Conservation (phyloP, 192 early-diverging fungal genomes). For the Pilaira anomala region DNA sequence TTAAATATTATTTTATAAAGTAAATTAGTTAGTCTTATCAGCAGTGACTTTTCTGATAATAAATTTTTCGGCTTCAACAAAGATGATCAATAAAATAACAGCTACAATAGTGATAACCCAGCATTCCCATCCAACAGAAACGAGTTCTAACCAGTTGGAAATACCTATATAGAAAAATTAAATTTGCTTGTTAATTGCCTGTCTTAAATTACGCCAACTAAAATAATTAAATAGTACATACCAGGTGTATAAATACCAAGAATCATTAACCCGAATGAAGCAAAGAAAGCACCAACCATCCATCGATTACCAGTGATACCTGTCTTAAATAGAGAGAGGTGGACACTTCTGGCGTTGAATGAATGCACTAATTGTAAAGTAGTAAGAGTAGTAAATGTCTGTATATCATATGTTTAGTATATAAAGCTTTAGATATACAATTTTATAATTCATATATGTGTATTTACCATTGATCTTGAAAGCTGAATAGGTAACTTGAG, state of each 20-base stretch:
- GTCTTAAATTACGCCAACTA: no score
- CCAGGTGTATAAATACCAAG: conserved; percentile 80
- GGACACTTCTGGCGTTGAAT: conserved; percentile 78
- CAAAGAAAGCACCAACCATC: conserved; percentile 74
- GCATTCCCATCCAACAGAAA: conserved; percentile 51
- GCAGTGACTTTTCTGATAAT: conserved; percentile 35
- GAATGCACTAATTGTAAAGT: conserved; percentile 85
- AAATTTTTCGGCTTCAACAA: conserved; percentile 63
- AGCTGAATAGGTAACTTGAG: conserved; percentile 25
- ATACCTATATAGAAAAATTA: not conserved
- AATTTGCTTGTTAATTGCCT: no score
- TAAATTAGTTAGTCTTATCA: no score
- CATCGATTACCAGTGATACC: conserved; percentile 75
- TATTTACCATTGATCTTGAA: conserved; percentile 48
- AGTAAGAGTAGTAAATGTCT: conserved; percentile 79
- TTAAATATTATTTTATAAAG: no score
- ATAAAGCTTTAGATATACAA: not conserved
- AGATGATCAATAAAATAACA: conserved; percentile 48
- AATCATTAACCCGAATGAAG: conserved; percentile 68
- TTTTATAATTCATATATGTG: not conserved
- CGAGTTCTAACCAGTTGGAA: conserved; percentile 50
- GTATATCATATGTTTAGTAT: conserved; percentile 10
- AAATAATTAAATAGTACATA: conserved; percentile 18
- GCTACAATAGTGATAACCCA: conserved; percentile 66
- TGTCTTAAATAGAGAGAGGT: conserved; percentile 68